Evolutionary conservation across 1,284 basidiomycete species (phyloP), one percentile per base, ranked within the genome.

Genomic region (Cryptococcus sp.): DNA sequence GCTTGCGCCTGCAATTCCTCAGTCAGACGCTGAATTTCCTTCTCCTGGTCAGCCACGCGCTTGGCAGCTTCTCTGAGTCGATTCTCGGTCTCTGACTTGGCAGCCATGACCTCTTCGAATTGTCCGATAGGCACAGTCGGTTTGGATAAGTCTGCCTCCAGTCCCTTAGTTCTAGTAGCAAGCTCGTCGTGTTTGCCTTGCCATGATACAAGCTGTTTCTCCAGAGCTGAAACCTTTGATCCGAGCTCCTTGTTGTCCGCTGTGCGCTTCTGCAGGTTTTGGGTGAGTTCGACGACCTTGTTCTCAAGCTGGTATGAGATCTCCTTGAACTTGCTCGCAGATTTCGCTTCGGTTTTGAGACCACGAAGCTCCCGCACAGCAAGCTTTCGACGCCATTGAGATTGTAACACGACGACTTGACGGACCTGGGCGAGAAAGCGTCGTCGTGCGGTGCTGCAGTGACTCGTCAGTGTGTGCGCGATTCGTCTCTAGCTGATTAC

Each of bases 281-380:
- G 96, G 0, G 96, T 99, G 67, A 99, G 88, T 77, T 99, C 95
- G 60, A 99, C 92, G 50, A 99, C 96, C 81, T 99, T 99, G 85
- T 99, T 99, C 82, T 99, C 96, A 61, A 99, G 84, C 69, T 87
- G 88, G 78, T 98, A 99, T 0, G 96, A 98, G 65, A 97, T 97
- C 81, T 99, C 96, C 81, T 99, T 97, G 85, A 96, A 96, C 78
- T 96, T 97, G 66, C 90, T 90, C 35, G 95, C 95, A 0, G 95
- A 98, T 55, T 93, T 91, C 23, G 96, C 96, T 78, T 99, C 96
- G 25, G 88, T 85, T 71, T 86, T 88, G 62, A 98, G 85, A 6
- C 82, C 83, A 66, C 88, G 88, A 57, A 99, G 85, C 75, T 97
- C 88, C 66, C 88, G 89, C 62, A 88, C 86, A 30, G 96, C 96